These are phyloP conservation scores for Candida chauliodis DNA, from an alignment of 805 yeast species.

Conservation along the genomic window DNA sequence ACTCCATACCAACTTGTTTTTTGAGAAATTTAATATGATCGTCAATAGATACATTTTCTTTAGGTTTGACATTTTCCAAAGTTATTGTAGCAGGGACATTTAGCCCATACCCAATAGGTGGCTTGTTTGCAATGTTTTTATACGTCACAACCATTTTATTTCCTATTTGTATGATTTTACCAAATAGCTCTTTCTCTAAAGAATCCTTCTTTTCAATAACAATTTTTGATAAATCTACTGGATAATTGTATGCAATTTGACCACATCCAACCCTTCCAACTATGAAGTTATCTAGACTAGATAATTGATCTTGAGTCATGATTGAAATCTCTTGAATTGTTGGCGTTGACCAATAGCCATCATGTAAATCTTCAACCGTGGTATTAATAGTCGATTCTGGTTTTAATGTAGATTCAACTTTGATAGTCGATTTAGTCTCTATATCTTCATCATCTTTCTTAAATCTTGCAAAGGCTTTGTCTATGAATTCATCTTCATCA, in stretches of 20 bases:
- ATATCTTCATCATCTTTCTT: slow-evolving; percentile 7
- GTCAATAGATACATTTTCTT: slow-evolving; percentile 39
- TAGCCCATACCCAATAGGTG: slow-evolving; percentile 63
- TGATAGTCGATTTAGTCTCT: slow-evolving; percentile 7
- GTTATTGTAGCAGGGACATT: slow-evolving; percentile 77
- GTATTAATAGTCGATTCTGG: slow-evolving; percentile 10
- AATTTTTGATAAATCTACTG: slow-evolving; percentile 65
- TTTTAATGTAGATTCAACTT: slow-evolving; percentile 11
- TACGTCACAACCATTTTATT: slow-evolving; percentile 58
- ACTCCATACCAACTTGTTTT: slow-evolving; percentile 64
- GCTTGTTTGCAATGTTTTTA: slow-evolving; percentile 50
- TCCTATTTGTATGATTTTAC: slow-evolving; percentile 36
- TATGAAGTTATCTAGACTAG: slow-evolving; percentile 58
- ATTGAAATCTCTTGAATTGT: slow-evolving; percentile 46
- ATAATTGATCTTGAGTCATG: slow-evolving; percentile 45
- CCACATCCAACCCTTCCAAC: slow-evolving; percentile 69
- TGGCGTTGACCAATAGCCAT: slow-evolving; percentile 74
- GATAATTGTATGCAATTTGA: slow-evolving; percentile 58
- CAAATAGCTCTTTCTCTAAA: slow-evolving; percentile 42
- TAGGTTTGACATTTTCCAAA: slow-evolving; percentile 58
- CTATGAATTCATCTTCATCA: slow-evolving; percentile 11
- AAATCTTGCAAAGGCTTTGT: slow-evolving; percentile 10
- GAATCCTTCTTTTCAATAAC: slow-evolving; percentile 28
- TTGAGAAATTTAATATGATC: slow-evolving; percentile 50
- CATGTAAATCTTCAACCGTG: slow-evolving; percentile 12